phyloP scores from a whole-genome alignment of 73 alveolate species.

The Stentor roeselii region DNA sequence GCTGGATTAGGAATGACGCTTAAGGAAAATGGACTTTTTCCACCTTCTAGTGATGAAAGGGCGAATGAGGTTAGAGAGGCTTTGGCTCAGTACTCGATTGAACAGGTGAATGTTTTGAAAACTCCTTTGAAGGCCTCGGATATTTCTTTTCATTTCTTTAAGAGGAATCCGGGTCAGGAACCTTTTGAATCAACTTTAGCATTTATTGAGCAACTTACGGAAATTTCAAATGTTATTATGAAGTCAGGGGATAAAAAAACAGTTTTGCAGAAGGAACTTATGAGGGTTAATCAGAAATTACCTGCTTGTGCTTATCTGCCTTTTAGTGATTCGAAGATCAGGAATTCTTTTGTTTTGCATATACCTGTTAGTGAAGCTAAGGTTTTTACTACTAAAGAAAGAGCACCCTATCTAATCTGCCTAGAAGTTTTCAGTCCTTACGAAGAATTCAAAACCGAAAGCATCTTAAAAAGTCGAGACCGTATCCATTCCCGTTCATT shows the following conservation, averaged over 20 bases:
- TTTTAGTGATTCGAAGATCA: conserved; percentile 37
- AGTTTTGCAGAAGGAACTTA: conserved; percentile 39
- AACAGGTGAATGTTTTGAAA: background rate
- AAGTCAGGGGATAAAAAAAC: background rate
- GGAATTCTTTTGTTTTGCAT: conserved; percentile 66
- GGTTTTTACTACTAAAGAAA: conserved; percentile 77
- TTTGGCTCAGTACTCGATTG: background rate
- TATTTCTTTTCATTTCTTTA: background rate
- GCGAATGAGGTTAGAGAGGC: background rate
- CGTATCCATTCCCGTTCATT: background rate
- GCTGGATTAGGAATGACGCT: background rate
- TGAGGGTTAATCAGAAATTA: conserved; percentile 25
- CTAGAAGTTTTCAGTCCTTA: conserved; percentile 80
- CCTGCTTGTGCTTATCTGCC: conserved; percentile 62
- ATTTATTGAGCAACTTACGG: background rate
- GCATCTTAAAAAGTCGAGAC: conserved; percentile 7
- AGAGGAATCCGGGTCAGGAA: background rate
- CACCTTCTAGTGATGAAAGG: background rate
- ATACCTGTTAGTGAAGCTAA: conserved; percentile 65
- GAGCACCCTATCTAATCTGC: conserved; percentile 81
- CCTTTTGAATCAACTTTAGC: background rate
- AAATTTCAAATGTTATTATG: background rate
- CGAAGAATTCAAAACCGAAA: conserved; percentile 35
- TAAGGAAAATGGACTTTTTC: background rate
- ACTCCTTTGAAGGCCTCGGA: background rate